These are phyloP conservation scores for Backusella circina DNA, from an alignment of 192 early-diverging fungal species.

Conservation along the genomic window DNA sequence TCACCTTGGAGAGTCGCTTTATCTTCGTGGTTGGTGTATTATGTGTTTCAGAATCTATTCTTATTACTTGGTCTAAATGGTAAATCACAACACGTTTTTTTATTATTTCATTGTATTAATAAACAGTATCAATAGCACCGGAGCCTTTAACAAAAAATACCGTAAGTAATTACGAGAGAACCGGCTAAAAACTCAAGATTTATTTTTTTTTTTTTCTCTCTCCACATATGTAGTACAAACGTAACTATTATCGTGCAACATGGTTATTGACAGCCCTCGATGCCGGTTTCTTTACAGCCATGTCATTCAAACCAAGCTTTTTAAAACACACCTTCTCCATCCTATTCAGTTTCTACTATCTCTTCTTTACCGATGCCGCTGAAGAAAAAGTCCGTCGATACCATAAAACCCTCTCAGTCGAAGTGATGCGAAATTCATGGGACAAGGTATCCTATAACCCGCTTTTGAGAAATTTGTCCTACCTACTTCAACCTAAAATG, in stretches of 20 bases:
- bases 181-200: background rate
- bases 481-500: slow-evolving; percentile 36
- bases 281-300: slow-evolving; percentile 91
- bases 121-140: slow-evolving; percentile 47
- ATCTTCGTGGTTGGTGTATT: slow-evolving; percentile 59
- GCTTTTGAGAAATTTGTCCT: slow-evolving; percentile 49
- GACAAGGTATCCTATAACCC: slow-evolving; percentile 76
- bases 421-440: slow-evolving; percentile 87
- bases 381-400: slow-evolving; percentile 84
- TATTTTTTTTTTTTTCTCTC: background rate
- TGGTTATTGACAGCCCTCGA: slow-evolving; percentile 89
- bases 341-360: slow-evolving; percentile 77
- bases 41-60: slow-evolving; percentile 65
- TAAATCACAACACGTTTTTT: slow-evolving; percentile 15
- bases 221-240: slow-evolving; percentile 64
- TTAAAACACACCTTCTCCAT: slow-evolving; percentile 75
- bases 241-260: slow-evolving; percentile 88
- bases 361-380: slow-evolving; percentile 79
- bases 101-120: slow-evolving; percentile 13
- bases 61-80: slow-evolving; percentile 68
- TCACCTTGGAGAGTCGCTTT: slow-evolving; percentile 77
- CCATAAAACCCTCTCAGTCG: slow-evolving; percentile 71
- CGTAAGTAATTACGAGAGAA: background rate
- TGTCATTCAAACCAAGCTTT: slow-evolving; percentile 69
- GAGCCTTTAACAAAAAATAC: slow-evolving; percentile 62